Evolutionary conservation across 805 yeast species (phyloP).

Genomic region (Lipomyces yamanashiensis): DNA sequence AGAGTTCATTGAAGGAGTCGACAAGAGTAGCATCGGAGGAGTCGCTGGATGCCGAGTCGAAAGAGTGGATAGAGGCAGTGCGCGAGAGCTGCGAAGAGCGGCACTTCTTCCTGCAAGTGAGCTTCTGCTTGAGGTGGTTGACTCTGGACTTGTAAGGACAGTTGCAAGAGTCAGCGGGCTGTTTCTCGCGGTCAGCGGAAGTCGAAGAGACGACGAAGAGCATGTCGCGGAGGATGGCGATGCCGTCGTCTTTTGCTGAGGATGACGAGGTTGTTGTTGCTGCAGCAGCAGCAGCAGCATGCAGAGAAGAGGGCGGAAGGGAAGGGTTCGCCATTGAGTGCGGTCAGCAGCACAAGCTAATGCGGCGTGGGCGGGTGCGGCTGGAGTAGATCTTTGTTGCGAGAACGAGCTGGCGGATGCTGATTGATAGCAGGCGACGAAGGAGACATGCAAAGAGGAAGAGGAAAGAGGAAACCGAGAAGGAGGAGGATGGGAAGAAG

Average conservation of each 20-base stretch:
- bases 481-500: too few species aligned
- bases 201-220: conserved; percentile 5
- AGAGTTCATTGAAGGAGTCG: not conserved
- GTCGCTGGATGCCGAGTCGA: not conserved
- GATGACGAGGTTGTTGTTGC: not conserved
- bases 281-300: not conserved
- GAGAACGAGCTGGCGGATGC: too few species aligned
- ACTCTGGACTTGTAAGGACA: not conserved
- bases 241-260: conserved; percentile 2
- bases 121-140: not conserved
- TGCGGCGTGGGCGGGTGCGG: too few species aligned
- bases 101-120: not conserved
- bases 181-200: not conserved
- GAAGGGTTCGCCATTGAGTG: not conserved
- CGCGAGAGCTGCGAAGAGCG: not conserved
- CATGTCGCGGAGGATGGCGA: conserved; percentile 20
- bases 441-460: too few species aligned
- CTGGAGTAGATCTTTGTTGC: too few species aligned
- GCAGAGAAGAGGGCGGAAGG: not conserved
- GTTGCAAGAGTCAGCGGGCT: not conserved
- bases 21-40: conserved; percentile 2
- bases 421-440: too few species aligned
- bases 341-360: too few species aligned
- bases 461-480: too few species aligned
- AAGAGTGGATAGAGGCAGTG: not conserved